Evolutionary conservation across 352 stramenopile species (phyloP).

Genomic region (Phytophthora nicotianae): DNA sequence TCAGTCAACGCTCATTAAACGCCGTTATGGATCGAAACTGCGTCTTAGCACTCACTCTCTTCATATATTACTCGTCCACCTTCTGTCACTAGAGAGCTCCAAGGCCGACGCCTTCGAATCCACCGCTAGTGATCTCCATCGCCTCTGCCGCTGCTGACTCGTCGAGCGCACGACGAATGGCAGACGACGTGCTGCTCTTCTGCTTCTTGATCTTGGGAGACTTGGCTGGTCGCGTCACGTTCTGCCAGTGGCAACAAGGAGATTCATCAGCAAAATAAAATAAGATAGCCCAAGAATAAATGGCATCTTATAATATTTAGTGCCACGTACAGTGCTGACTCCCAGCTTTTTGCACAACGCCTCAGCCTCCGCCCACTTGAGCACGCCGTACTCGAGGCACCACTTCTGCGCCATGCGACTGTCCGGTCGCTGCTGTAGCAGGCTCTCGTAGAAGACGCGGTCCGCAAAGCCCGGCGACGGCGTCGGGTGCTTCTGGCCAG

Average conservation of each 20-base stretch:
- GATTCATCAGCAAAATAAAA: slow-evolving; percentile 1
- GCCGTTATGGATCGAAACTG: too few relatives aligned
- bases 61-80: slow-evolving; percentile 34
- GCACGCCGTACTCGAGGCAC: slow-evolving; percentile 90
- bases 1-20: not conserved
- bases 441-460: slow-evolving; percentile 91
- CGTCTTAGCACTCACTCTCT: slow-evolving; percentile 8
- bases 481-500: slow-evolving; percentile 88
- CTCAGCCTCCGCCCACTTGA: slow-evolving; percentile 87
- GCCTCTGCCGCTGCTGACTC: slow-evolving; percentile 58
- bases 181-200: slow-evolving; percentile 34
- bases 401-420: slow-evolving; percentile 91
- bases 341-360: slow-evolving; percentile 78
- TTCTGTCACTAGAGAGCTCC: slow-evolving; percentile 49
- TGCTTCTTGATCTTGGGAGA: slow-evolving; percentile 48
- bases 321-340: slow-evolving; percentile 53
- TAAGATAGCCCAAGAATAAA: slow-evolving; percentile 1
- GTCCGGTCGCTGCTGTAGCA: slow-evolving; percentile 83
- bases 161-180: slow-evolving; percentile 31
- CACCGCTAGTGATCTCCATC: slow-evolving; percentile 54
- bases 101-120: slow-evolving; percentile 72
- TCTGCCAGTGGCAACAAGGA: slow-evolving; percentile 41
- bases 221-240: slow-evolving; percentile 55
- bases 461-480: slow-evolving; percentile 88
- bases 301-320: slow-evolving; percentile 10